Conservation (phyloP, 176 grass and related monocot genomes). For the Carex myosuroides region DNA sequence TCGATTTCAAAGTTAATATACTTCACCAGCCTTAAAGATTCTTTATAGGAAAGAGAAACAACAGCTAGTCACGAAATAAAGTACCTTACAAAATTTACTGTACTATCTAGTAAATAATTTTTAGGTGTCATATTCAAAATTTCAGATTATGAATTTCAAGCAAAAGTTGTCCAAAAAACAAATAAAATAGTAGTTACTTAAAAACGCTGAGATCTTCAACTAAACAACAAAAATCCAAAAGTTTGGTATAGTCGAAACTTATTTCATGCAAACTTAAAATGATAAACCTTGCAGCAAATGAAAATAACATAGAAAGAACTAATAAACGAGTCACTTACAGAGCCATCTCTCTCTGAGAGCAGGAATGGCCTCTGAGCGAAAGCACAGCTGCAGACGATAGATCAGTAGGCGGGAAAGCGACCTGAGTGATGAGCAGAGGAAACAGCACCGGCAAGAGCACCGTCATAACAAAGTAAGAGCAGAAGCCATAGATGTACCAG, state of each 20-base stretch:
- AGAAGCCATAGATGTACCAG: conserved; percentile 76
- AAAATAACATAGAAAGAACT: background rate
- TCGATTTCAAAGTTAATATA: background rate
- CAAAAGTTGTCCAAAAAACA: background rate
- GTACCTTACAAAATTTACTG: background rate
- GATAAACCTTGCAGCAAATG: background rate
- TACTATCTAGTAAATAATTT: no score
- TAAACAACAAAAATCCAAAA: background rate
- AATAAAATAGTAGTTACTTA: background rate
- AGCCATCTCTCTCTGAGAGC: conserved; percentile 67
- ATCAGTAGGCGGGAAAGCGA: conserved; percentile 52
- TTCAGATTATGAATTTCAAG: background rate
- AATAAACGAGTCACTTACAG: conserved; percentile 39
- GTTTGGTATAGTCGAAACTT: background rate
- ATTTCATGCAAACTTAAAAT: background rate
- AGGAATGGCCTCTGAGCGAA: conserved; percentile 37
- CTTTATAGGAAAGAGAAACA: background rate
- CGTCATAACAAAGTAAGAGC: conserved; percentile 83
- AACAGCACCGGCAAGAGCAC: conserved; percentile 82
- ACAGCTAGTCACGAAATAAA: background rate
- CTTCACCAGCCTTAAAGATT: background rate
- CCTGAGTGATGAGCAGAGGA: conserved; percentile 70
- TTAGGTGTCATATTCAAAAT: background rate
- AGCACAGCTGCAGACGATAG: conserved; percentile 34
- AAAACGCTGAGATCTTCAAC: conserved; percentile 5